A percentile compares a stretch with the other conserved stretches of the same genome.
These are phyloP conservation scores for Botrytis paeoniae DNA, from an alignment of 2,329 filamentous ascomycete species.

Conservation along the genomic window DNA sequence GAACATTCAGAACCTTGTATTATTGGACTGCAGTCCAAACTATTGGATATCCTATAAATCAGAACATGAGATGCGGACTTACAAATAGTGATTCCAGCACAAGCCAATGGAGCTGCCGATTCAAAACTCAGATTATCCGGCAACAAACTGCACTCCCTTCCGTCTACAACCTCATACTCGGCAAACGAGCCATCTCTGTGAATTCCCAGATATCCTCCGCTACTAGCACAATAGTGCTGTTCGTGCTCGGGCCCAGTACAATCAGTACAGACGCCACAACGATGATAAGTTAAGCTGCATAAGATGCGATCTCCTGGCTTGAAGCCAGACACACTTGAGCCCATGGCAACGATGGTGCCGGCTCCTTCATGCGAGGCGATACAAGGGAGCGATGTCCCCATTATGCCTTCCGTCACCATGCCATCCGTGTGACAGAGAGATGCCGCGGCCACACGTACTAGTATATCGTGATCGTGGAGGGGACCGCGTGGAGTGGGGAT, in stretches of 20 bases:
- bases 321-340: conserved; percentile 35
- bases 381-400: conserved; percentile 48
- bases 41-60: too few species aligned
- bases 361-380: conserved; percentile 46
- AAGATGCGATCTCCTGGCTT: conserved; percentile 46
- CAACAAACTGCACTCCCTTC: conserved; percentile 44
- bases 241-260: conserved; percentile 50
- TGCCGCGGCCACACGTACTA: conserved; percentile 54
- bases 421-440: conserved; percentile 62
- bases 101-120: conserved; percentile 55
- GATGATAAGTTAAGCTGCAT: conserved; percentile 51
- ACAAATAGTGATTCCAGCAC: conserved; percentile 46
- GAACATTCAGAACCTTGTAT: too few species aligned
- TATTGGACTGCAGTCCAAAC: too few species aligned
- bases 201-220: conserved; percentile 49
- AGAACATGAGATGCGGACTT: not conserved
- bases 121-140: conserved; percentile 49
- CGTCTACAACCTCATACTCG: conserved; percentile 53
- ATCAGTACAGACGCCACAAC: conserved; percentile 52
- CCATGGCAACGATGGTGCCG: conserved; percentile 37
- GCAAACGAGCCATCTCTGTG: conserved; percentile 53
- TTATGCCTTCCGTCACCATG: conserved; percentile 52
- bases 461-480: conserved; percentile 50
- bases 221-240: conserved; percentile 50
- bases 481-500: conserved; percentile 46